Evolutionary conservation across 1,284 basidiomycete species (phyloP).

Genomic region (Laetiporus sulphureus): DNA sequence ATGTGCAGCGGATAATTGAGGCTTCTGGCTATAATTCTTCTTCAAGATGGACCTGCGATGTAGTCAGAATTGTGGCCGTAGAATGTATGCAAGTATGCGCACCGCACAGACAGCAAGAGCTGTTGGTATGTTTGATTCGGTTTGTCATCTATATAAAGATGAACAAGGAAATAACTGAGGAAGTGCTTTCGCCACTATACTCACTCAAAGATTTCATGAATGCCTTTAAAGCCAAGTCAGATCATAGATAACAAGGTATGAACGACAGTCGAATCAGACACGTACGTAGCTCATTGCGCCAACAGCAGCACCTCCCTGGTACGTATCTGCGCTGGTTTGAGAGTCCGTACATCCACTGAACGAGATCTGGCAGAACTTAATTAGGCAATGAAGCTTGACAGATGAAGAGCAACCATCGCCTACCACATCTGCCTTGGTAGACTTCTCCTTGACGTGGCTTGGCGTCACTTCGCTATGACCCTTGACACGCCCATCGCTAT

Average conservation of each 20-base stretch:
- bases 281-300: conserved; percentile 83
- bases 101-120: conserved; percentile 64
- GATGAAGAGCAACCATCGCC: neutral
- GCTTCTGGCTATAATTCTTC: conserved; percentile 72
- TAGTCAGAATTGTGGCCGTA: too few species aligned
- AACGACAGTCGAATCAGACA: conserved; percentile 7
- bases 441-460: conserved; percentile 26
- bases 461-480: conserved; percentile 36
- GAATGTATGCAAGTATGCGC: conserved; percentile 6
- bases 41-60: conserved; percentile 42
- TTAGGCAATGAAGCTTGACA: neutral
- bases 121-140: conserved; percentile 72
- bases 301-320: conserved; percentile 75
- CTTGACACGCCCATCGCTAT: conserved; percentile 50
- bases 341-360: conserved; percentile 92
- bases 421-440: conserved; percentile 49
- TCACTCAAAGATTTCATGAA: conserved; percentile 56
- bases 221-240: conserved; percentile 37
- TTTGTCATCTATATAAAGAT: conserved; percentile 36
- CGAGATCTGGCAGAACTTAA: conserved; percentile 39
- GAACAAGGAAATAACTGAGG: conserved; percentile 1
- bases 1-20: conserved; percentile 72
- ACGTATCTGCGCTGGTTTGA: conserved; percentile 89
- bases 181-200: too few species aligned
- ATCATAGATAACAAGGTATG: neutral